Conservation (phyloP, 2,329 filamentous ascomycete genomes). For the Botryotinia narcissicola region DNA sequence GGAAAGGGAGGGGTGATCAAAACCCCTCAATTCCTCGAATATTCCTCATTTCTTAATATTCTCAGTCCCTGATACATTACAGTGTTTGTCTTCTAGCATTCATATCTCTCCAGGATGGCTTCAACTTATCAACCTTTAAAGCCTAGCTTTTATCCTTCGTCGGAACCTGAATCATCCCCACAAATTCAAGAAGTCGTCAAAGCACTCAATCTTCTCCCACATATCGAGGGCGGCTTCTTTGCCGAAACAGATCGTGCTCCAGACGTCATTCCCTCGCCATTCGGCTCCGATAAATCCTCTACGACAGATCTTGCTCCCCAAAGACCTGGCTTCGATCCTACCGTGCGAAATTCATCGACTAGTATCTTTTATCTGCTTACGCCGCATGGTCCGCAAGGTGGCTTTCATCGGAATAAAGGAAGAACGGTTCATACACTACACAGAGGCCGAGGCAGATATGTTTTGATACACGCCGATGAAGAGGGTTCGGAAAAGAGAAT, state of each 20-base stretch:
- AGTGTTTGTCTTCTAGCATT: not conserved
- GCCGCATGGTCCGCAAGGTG: constrained; percentile 51
- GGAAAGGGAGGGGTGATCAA: not conserved
- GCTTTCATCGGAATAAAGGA: constrained; percentile 62
- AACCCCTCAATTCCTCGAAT: not conserved
- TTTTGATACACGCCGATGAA: constrained; percentile 60
- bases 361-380: constrained; percentile 66
- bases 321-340: constrained; percentile 42
- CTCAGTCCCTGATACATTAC: not conserved
- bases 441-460: constrained; percentile 60
- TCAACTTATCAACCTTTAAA: constrained; percentile 21
- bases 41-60: not conserved
- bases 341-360: constrained; percentile 54
- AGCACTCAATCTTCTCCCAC: constrained; percentile 49
- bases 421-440: constrained; percentile 65
- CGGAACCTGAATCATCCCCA: constrained; percentile 37
- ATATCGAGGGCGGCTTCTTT: constrained; percentile 66
- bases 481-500: constrained; percentile 45
- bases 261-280: constrained; percentile 54
- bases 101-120: not conserved
- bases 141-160: constrained; percentile 33
- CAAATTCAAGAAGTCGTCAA: constrained; percentile 42
- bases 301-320: constrained; percentile 40
- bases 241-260: constrained; percentile 57
- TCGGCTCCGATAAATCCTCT: constrained; percentile 43